These are phyloP conservation scores for Erythrobasidium hasegawianum DNA, from an alignment of 1,284 basidiomycete species.

Conservation along the genomic window DNA sequence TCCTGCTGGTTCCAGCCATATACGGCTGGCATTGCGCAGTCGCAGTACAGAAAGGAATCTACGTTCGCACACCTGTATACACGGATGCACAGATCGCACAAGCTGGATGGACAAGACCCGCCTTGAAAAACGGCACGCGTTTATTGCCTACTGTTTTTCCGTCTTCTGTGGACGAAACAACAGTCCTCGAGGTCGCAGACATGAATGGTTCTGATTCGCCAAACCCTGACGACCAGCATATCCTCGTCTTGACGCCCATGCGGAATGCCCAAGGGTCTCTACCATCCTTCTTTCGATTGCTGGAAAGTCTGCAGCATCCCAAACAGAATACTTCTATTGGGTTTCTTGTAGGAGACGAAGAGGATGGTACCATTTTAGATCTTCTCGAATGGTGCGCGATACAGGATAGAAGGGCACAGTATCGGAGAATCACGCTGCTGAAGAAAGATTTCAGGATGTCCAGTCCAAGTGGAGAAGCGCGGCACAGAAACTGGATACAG, in stretches of 20 bases:
- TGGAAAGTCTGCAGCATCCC: constrained; percentile 29
- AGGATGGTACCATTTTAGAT: constrained; percentile 12
- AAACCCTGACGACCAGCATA: constrained; percentile 10
- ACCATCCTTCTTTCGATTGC: constrained; percentile 8
- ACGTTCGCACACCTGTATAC: constrained; percentile 17
- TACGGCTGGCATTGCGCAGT: not conserved
- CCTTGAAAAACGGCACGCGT: not conserved
- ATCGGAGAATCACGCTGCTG: constrained; percentile 24
- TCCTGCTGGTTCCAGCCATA: not conserved
- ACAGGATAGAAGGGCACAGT: constrained; percentile 4
- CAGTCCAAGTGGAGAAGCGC: constrained; percentile 4
- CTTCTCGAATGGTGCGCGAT: not conserved
- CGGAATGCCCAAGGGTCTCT: constrained; percentile 23
- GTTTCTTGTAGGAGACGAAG: constrained; percentile 32
- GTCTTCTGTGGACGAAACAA: not conserved
- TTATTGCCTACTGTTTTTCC: not conserved
- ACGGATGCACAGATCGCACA: constrained; percentile 13
- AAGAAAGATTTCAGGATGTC: constrained; percentile 16
- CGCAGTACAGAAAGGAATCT: not conserved
- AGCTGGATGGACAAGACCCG: constrained; percentile 6
- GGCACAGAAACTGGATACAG: constrained; percentile 29
- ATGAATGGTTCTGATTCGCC: not conserved
- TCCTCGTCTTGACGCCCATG: constrained; percentile 35
- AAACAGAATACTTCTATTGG: constrained; percentile 27
- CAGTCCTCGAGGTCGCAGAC: not conserved